Conservation (phyloP, 495 filamentous ascomycete species). For the Xylaria venustula region DNA sequence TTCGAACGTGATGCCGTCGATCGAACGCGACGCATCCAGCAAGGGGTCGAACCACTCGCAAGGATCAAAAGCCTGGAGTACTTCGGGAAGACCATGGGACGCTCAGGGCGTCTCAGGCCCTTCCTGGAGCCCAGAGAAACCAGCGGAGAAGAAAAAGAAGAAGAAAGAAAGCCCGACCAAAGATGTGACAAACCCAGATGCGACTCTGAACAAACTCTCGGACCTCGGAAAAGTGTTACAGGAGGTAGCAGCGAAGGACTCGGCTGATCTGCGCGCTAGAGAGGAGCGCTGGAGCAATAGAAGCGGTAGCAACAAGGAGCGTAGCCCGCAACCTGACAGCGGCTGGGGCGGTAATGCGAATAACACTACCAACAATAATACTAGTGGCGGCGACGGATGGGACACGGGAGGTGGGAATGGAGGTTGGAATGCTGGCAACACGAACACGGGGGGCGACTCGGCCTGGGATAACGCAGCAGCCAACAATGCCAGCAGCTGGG, state of each 20-base stretch:
- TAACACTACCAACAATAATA: conserved; percentile 12
- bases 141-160: conserved; percentile 10
- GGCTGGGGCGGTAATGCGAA: conserved; percentile 1
- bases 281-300: conserved; percentile 16
- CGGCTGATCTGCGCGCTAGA: background rate
- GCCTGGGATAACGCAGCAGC: conserved; percentile 1
- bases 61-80: background rate
- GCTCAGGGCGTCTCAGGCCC: conserved; percentile 11
- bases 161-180: background rate
- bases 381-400: background rate
- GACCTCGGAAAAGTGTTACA: background rate
- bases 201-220: background rate
- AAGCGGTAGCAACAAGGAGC: conserved; percentile 15
- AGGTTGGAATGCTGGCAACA: conserved; percentile 1
- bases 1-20: conserved; percentile 20
- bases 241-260: background rate
- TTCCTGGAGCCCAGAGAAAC: conserved; percentile 7
- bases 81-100: background rate
- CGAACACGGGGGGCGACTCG: background rate
- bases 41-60: background rate
- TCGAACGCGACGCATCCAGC: conserved; percentile 7
- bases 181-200: background rate
- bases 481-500: conserved; percentile 12
- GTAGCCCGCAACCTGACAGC: background rate
- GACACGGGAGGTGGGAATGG: background rate